These are phyloP conservation scores for Sugiyamaella floridensis DNA, from an alignment of 805 yeast species.

Conservation along the genomic window DNA sequence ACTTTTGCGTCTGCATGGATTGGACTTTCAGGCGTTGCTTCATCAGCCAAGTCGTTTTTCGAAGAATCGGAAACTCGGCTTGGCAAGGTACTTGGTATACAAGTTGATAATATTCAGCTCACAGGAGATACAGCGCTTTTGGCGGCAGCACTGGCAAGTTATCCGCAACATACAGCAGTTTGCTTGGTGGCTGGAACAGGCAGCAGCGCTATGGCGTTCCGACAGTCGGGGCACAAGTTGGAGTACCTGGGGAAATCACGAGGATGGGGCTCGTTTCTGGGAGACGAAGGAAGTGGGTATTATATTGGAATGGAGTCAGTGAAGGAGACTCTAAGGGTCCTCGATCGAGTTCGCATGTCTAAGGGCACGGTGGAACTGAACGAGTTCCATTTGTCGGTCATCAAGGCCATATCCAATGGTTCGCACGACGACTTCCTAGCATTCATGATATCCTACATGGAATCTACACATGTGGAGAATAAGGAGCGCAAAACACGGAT, in stretches of 20 bases:
- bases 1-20: slow-evolving; percentile 12
- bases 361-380: not conserved
- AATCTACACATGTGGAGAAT: not conserved
- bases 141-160: slow-evolving; percentile 14
- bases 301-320: slow-evolving; percentile 17
- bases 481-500: slow-evolving; percentile 5
- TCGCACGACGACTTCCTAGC: slow-evolving; percentile 6
- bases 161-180: slow-evolving; percentile 4
- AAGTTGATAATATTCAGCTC: slow-evolving; percentile 5
- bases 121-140: slow-evolving; percentile 19
- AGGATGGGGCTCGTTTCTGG: slow-evolving; percentile 23
- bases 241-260: slow-evolving; percentile 15
- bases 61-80: slow-evolving; percentile 4
- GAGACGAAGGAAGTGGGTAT: slow-evolving; percentile 25
- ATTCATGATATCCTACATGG: slow-evolving; percentile 7
- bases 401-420: slow-evolving; percentile 3
- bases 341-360: slow-evolving; percentile 6
- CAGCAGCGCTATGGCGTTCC: slow-evolving; percentile 18
- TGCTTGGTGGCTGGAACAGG: slow-evolving; percentile 24
- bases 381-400: slow-evolving; percentile 5
- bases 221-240: not conserved
- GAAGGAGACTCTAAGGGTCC: slow-evolving; percentile 8
- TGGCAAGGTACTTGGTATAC: slow-evolving; percentile 3
- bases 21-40: slow-evolving; percentile 21
- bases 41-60: slow-evolving; percentile 3